Conservation (phyloP, 2,329 filamentous ascomycete genomes). For the Fonsecaea erecta region DNA sequence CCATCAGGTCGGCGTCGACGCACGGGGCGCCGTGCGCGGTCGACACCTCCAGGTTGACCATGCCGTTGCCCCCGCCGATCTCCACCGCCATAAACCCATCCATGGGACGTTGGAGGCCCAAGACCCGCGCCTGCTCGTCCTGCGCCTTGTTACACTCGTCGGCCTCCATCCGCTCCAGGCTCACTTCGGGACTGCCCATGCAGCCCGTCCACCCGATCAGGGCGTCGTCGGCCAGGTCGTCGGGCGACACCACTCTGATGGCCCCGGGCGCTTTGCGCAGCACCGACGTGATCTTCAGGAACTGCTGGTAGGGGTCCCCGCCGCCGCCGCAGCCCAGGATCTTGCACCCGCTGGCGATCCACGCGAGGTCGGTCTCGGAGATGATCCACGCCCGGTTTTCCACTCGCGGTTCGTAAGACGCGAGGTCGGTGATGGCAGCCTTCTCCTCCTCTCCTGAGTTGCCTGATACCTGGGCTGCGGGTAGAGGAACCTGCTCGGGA, state of each 20-base stretch:
- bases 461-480: slow-evolving; percentile 19
- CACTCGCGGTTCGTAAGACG: slow-evolving; percentile 32
- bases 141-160: slow-evolving; percentile 56
- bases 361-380: slow-evolving; percentile 52
- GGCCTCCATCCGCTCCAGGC: slow-evolving; percentile 63
- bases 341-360: slow-evolving; percentile 55
- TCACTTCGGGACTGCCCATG: slow-evolving; percentile 64
- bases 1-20: slow-evolving; percentile 55
- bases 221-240: slow-evolving; percentile 57
- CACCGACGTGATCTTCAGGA: slow-evolving; percentile 31
- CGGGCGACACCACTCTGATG: slow-evolving; percentile 58
- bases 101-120: slow-evolving; percentile 47
- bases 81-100: slow-evolving; percentile 67
- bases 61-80: slow-evolving; percentile 70
- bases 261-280: slow-evolving; percentile 41
- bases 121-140: slow-evolving; percentile 58
- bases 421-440: slow-evolving; percentile 24
- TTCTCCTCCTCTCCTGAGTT: slow-evolving; percentile 5
- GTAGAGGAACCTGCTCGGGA: slow-evolving; percentile 31
- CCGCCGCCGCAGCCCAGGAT: slow-evolving; percentile 56
- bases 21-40: slow-evolving; percentile 44
- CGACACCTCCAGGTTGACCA: slow-evolving; percentile 31
- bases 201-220: slow-evolving; percentile 45
- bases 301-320: slow-evolving; percentile 42
- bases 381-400: slow-evolving; percentile 46